Evolutionary conservation across 371 early-diverging fungal genomes (phyloP).

Genomic region (Synchytrium microbalum): DNA sequence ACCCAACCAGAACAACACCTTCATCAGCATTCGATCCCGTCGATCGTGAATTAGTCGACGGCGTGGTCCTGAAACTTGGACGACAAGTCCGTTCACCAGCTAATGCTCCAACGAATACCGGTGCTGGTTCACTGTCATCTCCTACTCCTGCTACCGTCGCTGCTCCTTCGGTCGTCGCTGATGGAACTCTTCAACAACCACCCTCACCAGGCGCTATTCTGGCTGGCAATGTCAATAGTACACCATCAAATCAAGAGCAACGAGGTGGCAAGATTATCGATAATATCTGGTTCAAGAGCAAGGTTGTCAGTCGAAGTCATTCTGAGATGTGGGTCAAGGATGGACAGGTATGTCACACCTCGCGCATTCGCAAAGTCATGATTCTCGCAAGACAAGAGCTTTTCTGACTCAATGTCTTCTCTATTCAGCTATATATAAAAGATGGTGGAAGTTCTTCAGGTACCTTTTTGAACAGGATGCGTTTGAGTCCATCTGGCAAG

Average conservation of each 20-base stretch:
- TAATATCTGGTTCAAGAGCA: slow-evolving; percentile 39
- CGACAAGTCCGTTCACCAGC: slow-evolving; percentile 12
- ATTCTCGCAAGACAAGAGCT: background rate
- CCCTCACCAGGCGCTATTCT: background rate
- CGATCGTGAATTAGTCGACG: slow-evolving; percentile 15
- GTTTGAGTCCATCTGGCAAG: slow-evolving; percentile 76
- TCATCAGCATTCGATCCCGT: slow-evolving; percentile 17
- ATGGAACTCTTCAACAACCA: background rate
- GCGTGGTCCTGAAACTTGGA: slow-evolving; percentile 19
- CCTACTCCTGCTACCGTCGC: too few relatives aligned
- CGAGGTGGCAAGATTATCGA: background rate
- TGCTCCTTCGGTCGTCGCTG: background rate
- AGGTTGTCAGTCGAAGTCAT: slow-evolving; percentile 41
- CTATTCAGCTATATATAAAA: slow-evolving; percentile 65
- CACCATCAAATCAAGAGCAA: background rate
- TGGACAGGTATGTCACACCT: slow-evolving; percentile 26
- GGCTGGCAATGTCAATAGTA: background rate
- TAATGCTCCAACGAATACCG: background rate
- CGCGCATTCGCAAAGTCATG: background rate
- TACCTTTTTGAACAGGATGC: slow-evolving; percentile 89
- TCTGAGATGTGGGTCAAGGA: slow-evolving; percentile 45
- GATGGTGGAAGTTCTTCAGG: slow-evolving; percentile 93
- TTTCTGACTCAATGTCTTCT: background rate
- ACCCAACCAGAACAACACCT: slow-evolving; percentile 17
- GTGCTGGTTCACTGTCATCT: too few relatives aligned